These are phyloP conservation scores for Discostella stelligera DNA, from an alignment of 352 stramenopile species.

Conservation along the genomic window DNA sequence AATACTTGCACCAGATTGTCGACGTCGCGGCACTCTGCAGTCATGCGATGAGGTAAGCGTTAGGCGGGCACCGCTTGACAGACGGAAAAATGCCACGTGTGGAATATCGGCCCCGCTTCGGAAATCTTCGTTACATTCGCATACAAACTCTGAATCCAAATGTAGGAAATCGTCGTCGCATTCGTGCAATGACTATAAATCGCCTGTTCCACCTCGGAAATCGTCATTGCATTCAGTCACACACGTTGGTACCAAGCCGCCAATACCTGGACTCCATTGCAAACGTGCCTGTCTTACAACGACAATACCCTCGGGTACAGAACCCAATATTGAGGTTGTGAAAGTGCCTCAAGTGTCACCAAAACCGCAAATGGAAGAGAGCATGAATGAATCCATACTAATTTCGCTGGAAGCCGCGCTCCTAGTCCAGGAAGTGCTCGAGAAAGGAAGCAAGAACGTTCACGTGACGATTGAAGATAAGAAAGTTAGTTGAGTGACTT, in stretches of 20 bases:
- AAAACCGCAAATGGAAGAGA: background rate
- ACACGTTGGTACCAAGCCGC: background rate
- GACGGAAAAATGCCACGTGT: background rate
- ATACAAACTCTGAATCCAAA: background rate
- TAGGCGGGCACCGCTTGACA: constrained; percentile 2
- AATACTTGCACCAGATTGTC: background rate
- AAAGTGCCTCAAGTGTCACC: background rate
- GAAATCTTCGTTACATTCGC: background rate
- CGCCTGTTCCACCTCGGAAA: background rate
- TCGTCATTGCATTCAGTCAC: background rate
- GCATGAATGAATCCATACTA: constrained; percentile 4
- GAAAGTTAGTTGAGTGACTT: too few relatives aligned
- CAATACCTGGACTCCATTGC: background rate
- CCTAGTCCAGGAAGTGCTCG: constrained; percentile 31
- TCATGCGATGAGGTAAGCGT: background rate
- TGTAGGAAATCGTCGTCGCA: background rate
- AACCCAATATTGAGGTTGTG: background rate
- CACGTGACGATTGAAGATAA: constrained; percentile 22
- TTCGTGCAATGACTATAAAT: constrained; percentile 2
- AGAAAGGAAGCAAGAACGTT: constrained; percentile 12
- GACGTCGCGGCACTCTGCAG: background rate
- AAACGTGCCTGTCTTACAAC: background rate
- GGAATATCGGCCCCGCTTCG: background rate
- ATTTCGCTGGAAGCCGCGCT: constrained; percentile 31
- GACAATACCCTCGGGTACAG: background rate